Percentiles rank a stretch among this genome's conserved stretches.
phyloP scores from a whole-genome alignment of 768 basidiomycete species.

The Kwoniella newhampshirensis region DNA sequence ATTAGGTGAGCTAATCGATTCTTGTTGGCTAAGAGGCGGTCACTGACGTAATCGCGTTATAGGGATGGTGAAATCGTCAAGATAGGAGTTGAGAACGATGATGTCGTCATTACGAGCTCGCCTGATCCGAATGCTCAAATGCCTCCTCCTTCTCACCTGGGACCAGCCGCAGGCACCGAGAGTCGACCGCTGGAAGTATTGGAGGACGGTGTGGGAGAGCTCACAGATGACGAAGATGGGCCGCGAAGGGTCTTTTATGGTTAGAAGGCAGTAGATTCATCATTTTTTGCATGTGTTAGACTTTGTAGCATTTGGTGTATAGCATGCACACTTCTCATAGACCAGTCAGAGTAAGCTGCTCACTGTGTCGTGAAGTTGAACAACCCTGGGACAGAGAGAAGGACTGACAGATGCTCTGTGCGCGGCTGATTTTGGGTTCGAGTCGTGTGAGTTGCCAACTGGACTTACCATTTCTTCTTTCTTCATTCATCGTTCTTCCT shows the following conservation, averaged over 20 bases:
- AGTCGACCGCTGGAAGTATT: slow-evolving; percentile 30
- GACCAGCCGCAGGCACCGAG: slow-evolving; percentile 6
- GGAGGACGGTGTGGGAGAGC: slow-evolving; percentile 29
- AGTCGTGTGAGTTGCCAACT: background rate
- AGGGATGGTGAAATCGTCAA: slow-evolving; percentile 70
- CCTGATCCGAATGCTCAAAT: slow-evolving; percentile 24
- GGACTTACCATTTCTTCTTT: background rate
- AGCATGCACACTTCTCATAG: background rate
- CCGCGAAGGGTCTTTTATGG: slow-evolving; percentile 16
- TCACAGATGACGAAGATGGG: slow-evolving; percentile 13
- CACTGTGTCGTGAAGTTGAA: too few relatives aligned
- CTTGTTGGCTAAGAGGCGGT: background rate
- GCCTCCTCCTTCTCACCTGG: background rate
- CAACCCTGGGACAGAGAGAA: background rate
- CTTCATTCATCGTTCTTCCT: background rate
- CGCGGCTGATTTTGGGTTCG: background rate
- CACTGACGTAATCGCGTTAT: background rate
- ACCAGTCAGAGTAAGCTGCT: background rate
- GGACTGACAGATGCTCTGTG: background rate
- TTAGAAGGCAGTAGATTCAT: background rate
- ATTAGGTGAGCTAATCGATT: slow-evolving; percentile 62
- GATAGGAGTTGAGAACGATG: slow-evolving; percentile 59
- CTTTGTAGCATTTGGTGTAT: background rate
- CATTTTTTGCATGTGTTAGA: background rate
- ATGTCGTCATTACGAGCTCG: slow-evolving; percentile 49